A percentile compares a stretch with the other conserved stretches of the same genome.
These are phyloP conservation scores for Aspergillus japonicus DNA, from an alignment of 2,329 filamentous ascomycete species.

Conservation along the genomic window DNA sequence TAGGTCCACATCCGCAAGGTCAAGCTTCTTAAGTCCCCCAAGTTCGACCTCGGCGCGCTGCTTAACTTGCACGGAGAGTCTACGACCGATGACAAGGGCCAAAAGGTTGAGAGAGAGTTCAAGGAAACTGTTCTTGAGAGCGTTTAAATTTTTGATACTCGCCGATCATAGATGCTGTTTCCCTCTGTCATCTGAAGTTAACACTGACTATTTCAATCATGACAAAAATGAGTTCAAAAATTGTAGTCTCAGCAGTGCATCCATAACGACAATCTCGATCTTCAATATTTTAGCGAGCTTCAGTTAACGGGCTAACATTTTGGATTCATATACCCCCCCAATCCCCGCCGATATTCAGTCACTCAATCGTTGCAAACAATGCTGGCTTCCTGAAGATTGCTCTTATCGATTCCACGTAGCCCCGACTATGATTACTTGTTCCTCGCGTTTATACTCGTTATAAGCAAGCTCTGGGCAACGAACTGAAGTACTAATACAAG, in stretches of 20 bases:
- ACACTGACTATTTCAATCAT: conserved; percentile 6
- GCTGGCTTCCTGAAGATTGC: no score
- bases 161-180: conserved; percentile 70
- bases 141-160: conserved; percentile 74
- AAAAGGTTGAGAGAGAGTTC: conserved; percentile 99
- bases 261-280: neutral
- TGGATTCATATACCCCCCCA: no score
- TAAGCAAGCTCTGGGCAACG: no score
- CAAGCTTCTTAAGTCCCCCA: conserved; percentile 97
- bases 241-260: conserved; percentile 12
- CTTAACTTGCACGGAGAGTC: conserved; percentile 98
- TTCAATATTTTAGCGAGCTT: no score
- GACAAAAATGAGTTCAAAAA: conserved; percentile 8
- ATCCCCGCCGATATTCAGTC: no score
- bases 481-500: no score
- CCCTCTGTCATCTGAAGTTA: neutral
- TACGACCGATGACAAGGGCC: conserved; percentile 89
- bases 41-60: conserved; percentile 97
- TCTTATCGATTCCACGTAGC: no score
- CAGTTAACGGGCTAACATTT: no score
- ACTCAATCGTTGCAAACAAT: no score
- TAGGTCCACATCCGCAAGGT: conserved; percentile 99
- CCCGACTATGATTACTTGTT: no score
- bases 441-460: no score
- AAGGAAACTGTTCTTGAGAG: conserved; percentile 94